A percentile compares a stretch with the other conserved stretches of the same genome.
Conservation (phyloP, 257 asterid genomes). For the Solanum sitiens region DNA sequence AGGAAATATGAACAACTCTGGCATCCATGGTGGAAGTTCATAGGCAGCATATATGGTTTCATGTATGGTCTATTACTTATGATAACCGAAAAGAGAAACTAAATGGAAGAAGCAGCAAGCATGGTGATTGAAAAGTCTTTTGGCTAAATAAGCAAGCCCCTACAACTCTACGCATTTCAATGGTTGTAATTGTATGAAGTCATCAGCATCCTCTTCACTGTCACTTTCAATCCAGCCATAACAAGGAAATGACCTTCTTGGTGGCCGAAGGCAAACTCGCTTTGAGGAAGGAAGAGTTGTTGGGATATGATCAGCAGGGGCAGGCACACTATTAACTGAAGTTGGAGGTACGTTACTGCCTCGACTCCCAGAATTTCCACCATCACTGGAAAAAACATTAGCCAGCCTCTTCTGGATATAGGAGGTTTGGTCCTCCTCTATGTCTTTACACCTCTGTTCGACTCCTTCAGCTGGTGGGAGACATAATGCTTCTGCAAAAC, state of each 20-base stretch:
- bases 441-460: not conserved
- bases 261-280: not conserved
- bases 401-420: not conserved
- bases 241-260: constrained; percentile 1
- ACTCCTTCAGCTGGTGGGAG: not conserved
- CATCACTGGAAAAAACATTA: not conserved
- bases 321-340: not conserved
- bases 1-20: not conserved
- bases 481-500: not conserved
- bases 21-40: not conserved
- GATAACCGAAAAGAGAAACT: not conserved
- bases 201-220: not conserved
- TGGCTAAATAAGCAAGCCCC: not conserved
- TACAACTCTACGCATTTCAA: not conserved
- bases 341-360: not conserved
- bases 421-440: not conserved
- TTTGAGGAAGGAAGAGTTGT: not conserved
- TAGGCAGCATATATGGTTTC: not conserved
- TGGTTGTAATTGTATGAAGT: not conserved
- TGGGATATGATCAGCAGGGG: not conserved
- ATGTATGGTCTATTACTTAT: not conserved
- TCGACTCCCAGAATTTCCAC: not conserved
- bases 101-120: not conserved
- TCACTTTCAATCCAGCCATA: constrained; percentile 11
- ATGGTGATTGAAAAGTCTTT: not conserved